Base-by-base conservation (phyloP, 2,329 filamentous ascomycete species). In the Volutella citrinella region DNA sequence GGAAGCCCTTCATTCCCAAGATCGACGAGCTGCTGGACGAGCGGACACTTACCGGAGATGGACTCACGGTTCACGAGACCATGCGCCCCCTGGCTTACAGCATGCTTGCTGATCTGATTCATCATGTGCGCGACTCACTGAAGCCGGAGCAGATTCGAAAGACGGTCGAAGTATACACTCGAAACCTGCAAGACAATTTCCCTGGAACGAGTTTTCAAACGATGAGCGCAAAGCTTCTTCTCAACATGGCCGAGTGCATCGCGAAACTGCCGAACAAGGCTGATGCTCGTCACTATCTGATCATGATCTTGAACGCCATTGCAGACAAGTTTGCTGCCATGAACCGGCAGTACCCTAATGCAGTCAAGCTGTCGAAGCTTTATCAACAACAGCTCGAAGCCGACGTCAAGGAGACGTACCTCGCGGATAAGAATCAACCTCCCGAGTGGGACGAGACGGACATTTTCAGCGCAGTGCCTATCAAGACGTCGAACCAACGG, bases 221-320 rank as follows among this genome's bases (percentile, higher is more conserved):
- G 0, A 99, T 99, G 93, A 97, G 93, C 52, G 94, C 93, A 0
- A 98, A 97, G 61, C 71, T 99, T 4, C 70, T 99, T 1, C 71
- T 98, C 10, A 99, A 98, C 59, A 94, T 99, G 88, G 93, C 91
- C 0, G 94, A 98, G 54, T 95, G 88, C 59, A 99, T 98, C 55
- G 87, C 90, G 2, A 95, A 91, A 60, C 76, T 98, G 50, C 84
- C 85, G 14, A 87, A 95, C 57, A 98, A 97, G 66, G 80, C 84
- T 26, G 91, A 98, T 59, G 93, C 93, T 16, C 82, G 94, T 6
- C 90, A 97, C 59, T 95, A 95, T 59, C 69, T 98, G 42, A 88
- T 98, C 55, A 93, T 95, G 80, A 97, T 99, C 27, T 68, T 99
- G 36, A 94, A 97, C 61, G 93, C 94, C 9, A 97, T 98, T 49